Evolutionary conservation across 169 alveolate species (phyloP), one percentile per base, ranked within the genome.

Genomic region (Eimeria tenella): DNA sequence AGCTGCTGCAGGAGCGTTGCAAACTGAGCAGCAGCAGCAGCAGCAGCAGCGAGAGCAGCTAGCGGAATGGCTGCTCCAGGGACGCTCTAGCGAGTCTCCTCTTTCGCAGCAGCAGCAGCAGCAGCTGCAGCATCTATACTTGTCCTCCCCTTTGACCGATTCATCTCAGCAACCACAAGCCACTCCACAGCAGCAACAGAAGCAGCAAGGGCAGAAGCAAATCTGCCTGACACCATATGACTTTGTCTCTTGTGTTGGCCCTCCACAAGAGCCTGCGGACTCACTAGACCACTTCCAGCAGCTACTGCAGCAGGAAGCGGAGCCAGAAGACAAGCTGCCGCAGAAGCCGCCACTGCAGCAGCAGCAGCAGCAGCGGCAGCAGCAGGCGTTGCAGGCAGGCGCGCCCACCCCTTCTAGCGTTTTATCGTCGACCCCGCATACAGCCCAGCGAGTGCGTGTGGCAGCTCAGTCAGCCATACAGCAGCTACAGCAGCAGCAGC

Each of bases 301-400:
- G 31, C 77, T 8, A 17, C 68, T 13, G 68, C 68, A 58, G 68
- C 68, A 58, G 68, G 21, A 58, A 58, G 21, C 11, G 19, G 21
- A 58, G 19, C 1, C 21, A 58, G 21, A 58, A 10, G 21, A 58
- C 21, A 10, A 58, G 3, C 68, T 13, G 5, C 3, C 21, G 19
- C 68, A 13, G 68, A 10, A 58, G 68, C 68, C 0, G 68, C 68
- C 11, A 23, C 77, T 17, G 9, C 77, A 68, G n/a, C 77, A 68
- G 31, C n/a, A 8, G 77, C 77, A 68, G 49, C 77, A 68, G 77
- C 77, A 68, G 77, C 77, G 13, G 77, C 77, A 68, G 77, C 77
- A 68, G 77, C 77, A 68, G 77, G 42, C 11, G 77, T 23, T 13
- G 77, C 77, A 13, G 77, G 31, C 1, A 68, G 3, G 77, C n/a